Evolutionary conservation across 495 filamentous ascomycete genomes (phyloP).

Genomic region (Tuber calosporum): DNA sequence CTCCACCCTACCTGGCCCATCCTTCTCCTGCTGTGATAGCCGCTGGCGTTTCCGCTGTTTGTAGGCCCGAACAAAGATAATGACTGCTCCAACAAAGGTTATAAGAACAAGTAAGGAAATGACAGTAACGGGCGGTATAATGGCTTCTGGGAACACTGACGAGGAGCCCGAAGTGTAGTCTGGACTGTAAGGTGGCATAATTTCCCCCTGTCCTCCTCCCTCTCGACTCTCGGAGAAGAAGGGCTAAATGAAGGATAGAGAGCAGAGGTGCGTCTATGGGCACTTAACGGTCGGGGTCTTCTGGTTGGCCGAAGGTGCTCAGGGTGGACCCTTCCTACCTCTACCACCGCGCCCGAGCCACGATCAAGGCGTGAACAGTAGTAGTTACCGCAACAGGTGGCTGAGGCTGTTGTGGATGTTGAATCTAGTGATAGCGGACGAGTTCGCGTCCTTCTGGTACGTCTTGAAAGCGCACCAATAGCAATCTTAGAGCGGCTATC

Average conservation of each 20-base stretch:
- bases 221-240: conserved; percentile 4
- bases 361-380: conserved; percentile 20
- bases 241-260: not conserved
- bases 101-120: conserved; percentile 40
- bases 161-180: conserved; percentile 25
- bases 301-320: conserved; percentile 20
- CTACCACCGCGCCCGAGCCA: conserved; percentile 20
- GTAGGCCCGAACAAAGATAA: conserved; percentile 38
- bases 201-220: conserved; percentile 13
- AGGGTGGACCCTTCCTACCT: conserved; percentile 28
- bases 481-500: conserved; percentile 16
- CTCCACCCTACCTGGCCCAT: not conserved
- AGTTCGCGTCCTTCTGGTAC: conserved; percentile 12
- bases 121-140: conserved; percentile 37
- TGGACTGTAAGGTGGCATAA: conserved; percentile 26
- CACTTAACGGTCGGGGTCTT: not conserved
- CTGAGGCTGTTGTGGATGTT: conserved; percentile 3
- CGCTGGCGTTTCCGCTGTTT: conserved; percentile 25
- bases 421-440: conserved; percentile 20
- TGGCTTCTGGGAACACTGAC: conserved; percentile 41
- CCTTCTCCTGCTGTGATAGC: conserved; percentile 14
- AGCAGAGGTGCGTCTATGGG: conserved; percentile 8
- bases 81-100: conserved; percentile 40
- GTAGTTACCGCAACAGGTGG: conserved; percentile 15
- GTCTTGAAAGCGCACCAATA: conserved; percentile 19